These are phyloP conservation scores for Alectoria sarmentosa DNA, from an alignment of 495 filamentous ascomycete species.

Conservation along the genomic window DNA sequence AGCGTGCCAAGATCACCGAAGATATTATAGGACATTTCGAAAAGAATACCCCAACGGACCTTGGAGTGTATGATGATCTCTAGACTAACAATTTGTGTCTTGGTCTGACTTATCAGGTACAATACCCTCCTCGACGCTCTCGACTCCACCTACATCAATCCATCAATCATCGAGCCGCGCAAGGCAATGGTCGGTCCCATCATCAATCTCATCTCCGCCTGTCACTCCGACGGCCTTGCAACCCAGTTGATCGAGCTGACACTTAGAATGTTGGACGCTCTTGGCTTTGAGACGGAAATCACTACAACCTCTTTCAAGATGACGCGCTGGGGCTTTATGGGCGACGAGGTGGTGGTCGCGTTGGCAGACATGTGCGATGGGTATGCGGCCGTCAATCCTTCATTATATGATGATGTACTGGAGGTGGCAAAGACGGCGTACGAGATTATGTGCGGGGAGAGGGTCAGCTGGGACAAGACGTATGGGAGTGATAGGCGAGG, in stretches of 20 bases:
- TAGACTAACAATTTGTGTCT: background rate
- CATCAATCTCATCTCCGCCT: constrained; percentile 9
- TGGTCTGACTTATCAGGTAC: background rate
- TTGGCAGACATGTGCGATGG: constrained; percentile 13
- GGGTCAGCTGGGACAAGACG: constrained; percentile 2
- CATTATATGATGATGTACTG: constrained; percentile 1
- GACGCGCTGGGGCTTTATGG: constrained; percentile 14
- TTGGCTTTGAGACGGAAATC: constrained; percentile 14
- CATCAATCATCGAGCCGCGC: constrained; percentile 3
- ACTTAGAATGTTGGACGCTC: background rate
- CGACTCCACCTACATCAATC: constrained; percentile 2
- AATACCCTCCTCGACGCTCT: background rate
- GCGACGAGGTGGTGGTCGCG: constrained; percentile 14
- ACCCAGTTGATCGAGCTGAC: constrained; percentile 4
- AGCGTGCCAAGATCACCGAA: background rate
- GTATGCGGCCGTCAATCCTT: background rate
- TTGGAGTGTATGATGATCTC: background rate
- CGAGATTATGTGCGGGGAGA: constrained; percentile 17
- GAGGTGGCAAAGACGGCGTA: constrained; percentile 13
- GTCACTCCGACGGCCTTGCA: background rate
- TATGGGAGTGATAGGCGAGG: background rate
- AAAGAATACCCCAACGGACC: background rate
- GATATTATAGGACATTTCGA: background rate
- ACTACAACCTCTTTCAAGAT: background rate
- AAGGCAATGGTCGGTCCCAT: constrained; percentile 8